Evolutionary conservation across 1,284 basidiomycete genomes (phyloP), one percentile per base, ranked within the genome.

Genomic region (Neonothopanus nambi): DNA sequence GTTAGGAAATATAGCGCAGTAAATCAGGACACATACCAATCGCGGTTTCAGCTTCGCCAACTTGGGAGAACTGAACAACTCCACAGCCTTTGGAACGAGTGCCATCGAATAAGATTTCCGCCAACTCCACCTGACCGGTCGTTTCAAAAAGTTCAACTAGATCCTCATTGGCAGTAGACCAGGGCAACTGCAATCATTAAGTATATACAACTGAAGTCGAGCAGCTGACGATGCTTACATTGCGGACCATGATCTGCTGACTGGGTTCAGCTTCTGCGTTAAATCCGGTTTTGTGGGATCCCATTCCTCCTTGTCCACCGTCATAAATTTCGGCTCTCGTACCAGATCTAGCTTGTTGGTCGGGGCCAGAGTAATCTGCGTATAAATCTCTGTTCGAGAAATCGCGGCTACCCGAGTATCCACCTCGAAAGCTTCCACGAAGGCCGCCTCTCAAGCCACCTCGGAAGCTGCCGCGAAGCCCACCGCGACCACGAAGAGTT

Each of bases 151-250:
- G 75, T 73, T 99, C 96, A 21, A 98, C 95, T 26, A 99, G 76
- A 67, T 99, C 96, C 67, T 98, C 95, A 70, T 98, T 97, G n/a
- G 95, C 93, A 33, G 96, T 99, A 15, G 95, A 98, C 94, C 95
- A 98, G 0, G 96, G 96, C 17, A 99, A 75, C 94, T 98, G 62
- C 23, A 55, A 39, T 33, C 30, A 33, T 21, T 24, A 42, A 43
- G 26, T 18, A n/a, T 26, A 2, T n/a, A 45, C 6, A 5, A 5
- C 11, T 7, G 12, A 42, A 38, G 6, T 43, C 8, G 44, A 40
- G 35, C 56, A 40, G 39, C 43, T 50, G 18, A 24, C 5, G 39
- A 23, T 6, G 85, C 94, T 73, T 70, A 95, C 94, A 70, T 98
- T 98, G 71, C 92, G 88, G 63, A 98, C 95, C 82, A 95, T 92